phyloP scores from a whole-genome alignment of 306 rosid species.

The Myrica gale region DNA sequence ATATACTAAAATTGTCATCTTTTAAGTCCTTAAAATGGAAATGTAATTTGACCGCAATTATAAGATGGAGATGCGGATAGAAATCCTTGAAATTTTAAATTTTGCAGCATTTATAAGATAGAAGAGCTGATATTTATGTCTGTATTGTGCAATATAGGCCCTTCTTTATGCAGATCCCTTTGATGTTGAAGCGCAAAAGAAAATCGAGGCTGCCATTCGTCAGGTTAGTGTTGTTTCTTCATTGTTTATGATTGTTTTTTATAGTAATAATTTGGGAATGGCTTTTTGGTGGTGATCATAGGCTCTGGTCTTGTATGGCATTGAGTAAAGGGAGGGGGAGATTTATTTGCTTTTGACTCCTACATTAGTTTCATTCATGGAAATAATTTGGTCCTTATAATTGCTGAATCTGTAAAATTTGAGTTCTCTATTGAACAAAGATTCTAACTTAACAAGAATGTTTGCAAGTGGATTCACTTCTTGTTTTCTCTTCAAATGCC shows the following conservation, averaged over 20 bases:
- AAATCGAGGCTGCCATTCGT: conserved; percentile 95
- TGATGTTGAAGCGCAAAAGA: conserved; percentile 96
- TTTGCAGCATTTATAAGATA: neutral
- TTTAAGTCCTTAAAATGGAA: neutral
- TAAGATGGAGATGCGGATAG: conserved; percentile 1
- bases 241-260: neutral
- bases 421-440: neutral
- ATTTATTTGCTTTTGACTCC: neutral
- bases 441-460: neutral
- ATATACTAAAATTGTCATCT: neutral
- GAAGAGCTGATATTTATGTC: conserved; percentile 2
- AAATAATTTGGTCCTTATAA: neutral
- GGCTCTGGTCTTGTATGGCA: neutral
- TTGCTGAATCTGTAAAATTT: neutral
- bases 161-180: conserved; percentile 94
- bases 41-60: neutral
- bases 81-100: neutral
- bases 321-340: neutral
- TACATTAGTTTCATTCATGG: neutral
- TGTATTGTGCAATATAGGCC: conserved; percentile 49
- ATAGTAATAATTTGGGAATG: no score
- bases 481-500: neutral
- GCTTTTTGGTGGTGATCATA: neutral
- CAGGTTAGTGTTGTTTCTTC: conserved; percentile 52
- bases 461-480: neutral